phyloP scores from a whole-genome alignment of 2,329 filamentous ascomycete species.

The Monilinia fructicola region DNA sequence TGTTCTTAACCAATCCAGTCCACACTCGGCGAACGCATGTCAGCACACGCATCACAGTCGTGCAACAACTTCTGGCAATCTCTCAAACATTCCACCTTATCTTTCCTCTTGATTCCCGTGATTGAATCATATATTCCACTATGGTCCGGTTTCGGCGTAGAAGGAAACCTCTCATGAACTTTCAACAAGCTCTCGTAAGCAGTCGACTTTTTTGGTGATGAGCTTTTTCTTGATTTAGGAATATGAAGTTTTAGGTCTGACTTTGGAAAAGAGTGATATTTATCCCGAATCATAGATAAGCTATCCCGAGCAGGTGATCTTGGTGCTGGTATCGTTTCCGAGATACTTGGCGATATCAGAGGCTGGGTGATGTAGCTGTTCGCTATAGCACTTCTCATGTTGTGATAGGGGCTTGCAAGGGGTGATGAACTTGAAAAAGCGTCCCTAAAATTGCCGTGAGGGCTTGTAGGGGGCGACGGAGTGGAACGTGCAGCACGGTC shows the following conservation, averaged over 20 bases:
- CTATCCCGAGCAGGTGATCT: constrained; percentile 12
- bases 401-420: background rate
- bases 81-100: background rate
- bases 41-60: constrained; percentile 28
- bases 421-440: background rate
- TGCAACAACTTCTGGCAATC: constrained; percentile 17
- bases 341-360: background rate
- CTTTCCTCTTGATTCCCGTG: constrained; percentile 22
- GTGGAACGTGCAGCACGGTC: background rate
- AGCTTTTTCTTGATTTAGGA: background rate
- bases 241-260: background rate
- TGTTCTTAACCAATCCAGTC: constrained; percentile 33
- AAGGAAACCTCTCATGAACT: constrained; percentile 9
- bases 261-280: background rate
- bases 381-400: background rate
- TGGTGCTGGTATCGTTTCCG: background rate
- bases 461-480: constrained; percentile 3
- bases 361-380: background rate
- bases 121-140: constrained; percentile 27
- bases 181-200: constrained; percentile 9
- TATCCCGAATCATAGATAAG: constrained; percentile 2
- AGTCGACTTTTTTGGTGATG: background rate
- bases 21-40: constrained; percentile 29
- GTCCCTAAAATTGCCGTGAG: background rate
- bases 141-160: constrained; percentile 24